Conservation (phyloP, 768 basidiomycete species). For the Hortiboletus campestris region DNA sequence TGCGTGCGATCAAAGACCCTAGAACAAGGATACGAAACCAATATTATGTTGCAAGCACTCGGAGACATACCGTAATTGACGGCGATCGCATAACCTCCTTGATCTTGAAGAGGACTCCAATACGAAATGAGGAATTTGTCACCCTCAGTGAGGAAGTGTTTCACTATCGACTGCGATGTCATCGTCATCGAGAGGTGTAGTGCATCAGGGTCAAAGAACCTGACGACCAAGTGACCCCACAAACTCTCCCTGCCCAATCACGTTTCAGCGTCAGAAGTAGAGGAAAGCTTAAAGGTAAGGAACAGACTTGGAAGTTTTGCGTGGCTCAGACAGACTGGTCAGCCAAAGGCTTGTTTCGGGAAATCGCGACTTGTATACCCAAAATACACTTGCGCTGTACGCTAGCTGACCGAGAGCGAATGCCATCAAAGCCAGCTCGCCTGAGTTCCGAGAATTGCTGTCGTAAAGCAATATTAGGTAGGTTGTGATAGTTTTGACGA, state of each 20-base stretch:
- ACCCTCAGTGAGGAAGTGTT: constrained; percentile 94
- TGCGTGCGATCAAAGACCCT: constrained; percentile 92
- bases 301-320: constrained; percentile 17
- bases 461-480: constrained; percentile 63
- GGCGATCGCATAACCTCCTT: constrained; percentile 94
- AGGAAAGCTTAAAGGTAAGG: background rate
- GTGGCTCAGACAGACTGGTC: constrained; percentile 22
- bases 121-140: constrained; percentile 88
- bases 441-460: constrained; percentile 27
- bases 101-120: constrained; percentile 80
- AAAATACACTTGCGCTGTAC: constrained; percentile 61
- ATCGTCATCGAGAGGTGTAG: constrained; percentile 74
- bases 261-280: background rate
- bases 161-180: constrained; percentile 85
- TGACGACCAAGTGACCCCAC: constrained; percentile 6
- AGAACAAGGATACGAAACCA: constrained; percentile 2
- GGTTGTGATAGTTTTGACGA: constrained; percentile 68
- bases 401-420: constrained; percentile 85
- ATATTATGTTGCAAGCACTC: background rate
- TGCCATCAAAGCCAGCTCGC: constrained; percentile 64
- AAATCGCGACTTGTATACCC: constrained; percentile 50
- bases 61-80: constrained; percentile 81
- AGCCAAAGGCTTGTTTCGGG: constrained; percentile 37
- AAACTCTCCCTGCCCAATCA: background rate
- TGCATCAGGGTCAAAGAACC: constrained; percentile 46